These are phyloP conservation scores for Serendipita indica DNA, from an alignment of 768 basidiomycete genomes.

Conservation along the genomic window DNA sequence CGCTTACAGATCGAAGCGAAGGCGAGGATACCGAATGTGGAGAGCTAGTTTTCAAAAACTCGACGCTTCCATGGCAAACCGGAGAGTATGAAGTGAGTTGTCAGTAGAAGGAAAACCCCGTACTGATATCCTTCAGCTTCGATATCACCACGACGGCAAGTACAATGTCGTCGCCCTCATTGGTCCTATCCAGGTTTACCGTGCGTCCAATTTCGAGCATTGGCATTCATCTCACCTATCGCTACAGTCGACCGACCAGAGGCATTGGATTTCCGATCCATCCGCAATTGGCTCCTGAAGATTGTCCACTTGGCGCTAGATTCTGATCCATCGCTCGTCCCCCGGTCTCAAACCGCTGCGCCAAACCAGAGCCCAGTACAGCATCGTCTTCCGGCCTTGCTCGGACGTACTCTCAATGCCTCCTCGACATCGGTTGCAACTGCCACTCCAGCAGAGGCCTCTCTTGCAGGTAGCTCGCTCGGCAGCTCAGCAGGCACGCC, in stretches of 20 bases:
- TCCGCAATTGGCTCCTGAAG: conserved; percentile 51
- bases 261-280: conserved; percentile 45
- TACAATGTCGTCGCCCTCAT: conserved; percentile 86
- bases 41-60: conserved; percentile 55
- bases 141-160: conserved; percentile 94
- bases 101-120: neutral
- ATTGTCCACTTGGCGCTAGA: conserved; percentile 82
- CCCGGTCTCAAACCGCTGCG: conserved; percentile 29
- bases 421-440: neutral
- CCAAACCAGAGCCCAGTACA: conserved; percentile 14
- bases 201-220: conserved; percentile 32
- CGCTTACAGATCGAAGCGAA: conserved; percentile 21
- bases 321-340: conserved; percentile 68
- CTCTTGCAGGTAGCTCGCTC: neutral
- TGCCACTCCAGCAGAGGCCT: neutral
- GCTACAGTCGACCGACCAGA: conserved; percentile 51
- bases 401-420: neutral
- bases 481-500: neutral
- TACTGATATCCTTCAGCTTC: conserved; percentile 31
- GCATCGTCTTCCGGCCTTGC: neutral
- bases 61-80: conserved; percentile 70
- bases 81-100: conserved; percentile 69
- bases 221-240: neutral
- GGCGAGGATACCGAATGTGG: conserved; percentile 29
- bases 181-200: conserved; percentile 77